phyloP scores from a whole-genome alignment of 441 rosid genomes.

The Adansonia grandidieri region DNA sequence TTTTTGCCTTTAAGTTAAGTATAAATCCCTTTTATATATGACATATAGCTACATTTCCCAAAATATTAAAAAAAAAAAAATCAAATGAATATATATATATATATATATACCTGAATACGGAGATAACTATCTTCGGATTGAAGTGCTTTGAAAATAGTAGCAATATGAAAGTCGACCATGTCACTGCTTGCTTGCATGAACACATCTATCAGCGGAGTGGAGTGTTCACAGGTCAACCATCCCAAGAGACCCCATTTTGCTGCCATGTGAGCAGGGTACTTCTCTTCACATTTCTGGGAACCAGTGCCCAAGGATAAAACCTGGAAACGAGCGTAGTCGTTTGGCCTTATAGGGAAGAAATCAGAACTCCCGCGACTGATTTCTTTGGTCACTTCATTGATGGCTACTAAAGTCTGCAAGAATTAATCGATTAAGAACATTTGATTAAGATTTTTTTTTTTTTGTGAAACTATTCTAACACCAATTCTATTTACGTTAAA shows the following conservation, averaged over 20 bases:
- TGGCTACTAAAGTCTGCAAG: slow-evolving; percentile 42
- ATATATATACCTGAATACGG: slow-evolving; percentile 38
- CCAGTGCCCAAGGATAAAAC: slow-evolving; percentile 50
- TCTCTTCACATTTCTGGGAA: slow-evolving; percentile 35
- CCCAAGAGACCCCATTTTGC: slow-evolving; percentile 48
- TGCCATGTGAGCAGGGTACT: slow-evolving; percentile 37
- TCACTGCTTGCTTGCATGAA: slow-evolving; percentile 42
- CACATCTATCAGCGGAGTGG: slow-evolving; percentile 39
- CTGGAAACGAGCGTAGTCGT: slow-evolving; percentile 31
- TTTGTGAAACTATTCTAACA: not conserved
- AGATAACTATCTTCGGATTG: slow-evolving; percentile 38
- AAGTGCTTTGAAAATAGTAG: slow-evolving; percentile 39
- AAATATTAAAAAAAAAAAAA: too few relatives aligned
- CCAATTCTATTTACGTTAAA: not conserved
- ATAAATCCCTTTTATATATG: not conserved
- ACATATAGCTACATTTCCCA: not conserved
- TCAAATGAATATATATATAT: not conserved
- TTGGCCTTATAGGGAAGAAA: slow-evolving; percentile 36
- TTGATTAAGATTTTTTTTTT: not conserved
- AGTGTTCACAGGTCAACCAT: slow-evolving; percentile 37
- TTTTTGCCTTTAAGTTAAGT: not conserved
- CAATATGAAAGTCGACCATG: slow-evolving; percentile 46
- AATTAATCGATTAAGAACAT: not conserved
- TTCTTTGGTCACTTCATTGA: slow-evolving; percentile 39
- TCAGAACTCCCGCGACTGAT: slow-evolving; percentile 32